Percentiles rank a stretch among this genome's conserved stretches.
phyloP scores from a whole-genome alignment of 768 basidiomycete species.

The Tremella fuciformis region DNA sequence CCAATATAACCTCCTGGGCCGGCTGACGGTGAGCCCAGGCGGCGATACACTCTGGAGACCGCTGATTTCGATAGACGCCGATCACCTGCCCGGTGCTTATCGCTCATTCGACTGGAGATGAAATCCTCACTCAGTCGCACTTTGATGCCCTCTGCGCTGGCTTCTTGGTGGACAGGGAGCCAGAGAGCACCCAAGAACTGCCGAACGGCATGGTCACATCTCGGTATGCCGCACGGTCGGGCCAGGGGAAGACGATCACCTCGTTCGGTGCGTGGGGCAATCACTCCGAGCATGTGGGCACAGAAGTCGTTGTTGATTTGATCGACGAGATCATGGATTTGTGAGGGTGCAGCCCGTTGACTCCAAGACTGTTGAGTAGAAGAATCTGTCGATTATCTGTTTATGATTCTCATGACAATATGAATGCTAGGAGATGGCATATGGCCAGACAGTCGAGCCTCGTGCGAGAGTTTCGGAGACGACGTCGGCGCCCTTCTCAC shows the following conservation, averaged over 20 bases:
- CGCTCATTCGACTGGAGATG: not conserved
- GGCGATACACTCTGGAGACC: not conserved
- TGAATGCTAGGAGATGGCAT: too few relatives aligned
- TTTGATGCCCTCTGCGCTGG: not conserved
- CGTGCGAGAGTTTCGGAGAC: constrained; percentile 8
- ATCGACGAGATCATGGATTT: constrained; percentile 3
- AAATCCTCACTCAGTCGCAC: not conserved
- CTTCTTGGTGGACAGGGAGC: not conserved
- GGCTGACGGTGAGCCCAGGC: not conserved
- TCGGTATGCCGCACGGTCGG: not conserved
- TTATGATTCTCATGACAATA: too few relatives aligned
- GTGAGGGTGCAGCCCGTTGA: too few relatives aligned
- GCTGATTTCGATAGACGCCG: not conserved
- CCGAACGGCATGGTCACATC: not conserved
- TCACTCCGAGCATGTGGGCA: not conserved
- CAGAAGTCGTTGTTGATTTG: not conserved
- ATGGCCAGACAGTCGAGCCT: too few relatives aligned
- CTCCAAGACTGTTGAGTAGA: too few relatives aligned
- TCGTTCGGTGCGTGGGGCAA: not conserved
- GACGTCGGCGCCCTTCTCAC: constrained; percentile 19
- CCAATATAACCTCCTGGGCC: not conserved
- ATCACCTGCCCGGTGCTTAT: constrained; percentile 2
- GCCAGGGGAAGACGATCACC: not conserved
- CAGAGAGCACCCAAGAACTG: not conserved
- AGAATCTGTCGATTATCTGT: too few relatives aligned